Conservation (phyloP, 1,284 basidiomycete species). For the Tremellales sp. region DNA sequence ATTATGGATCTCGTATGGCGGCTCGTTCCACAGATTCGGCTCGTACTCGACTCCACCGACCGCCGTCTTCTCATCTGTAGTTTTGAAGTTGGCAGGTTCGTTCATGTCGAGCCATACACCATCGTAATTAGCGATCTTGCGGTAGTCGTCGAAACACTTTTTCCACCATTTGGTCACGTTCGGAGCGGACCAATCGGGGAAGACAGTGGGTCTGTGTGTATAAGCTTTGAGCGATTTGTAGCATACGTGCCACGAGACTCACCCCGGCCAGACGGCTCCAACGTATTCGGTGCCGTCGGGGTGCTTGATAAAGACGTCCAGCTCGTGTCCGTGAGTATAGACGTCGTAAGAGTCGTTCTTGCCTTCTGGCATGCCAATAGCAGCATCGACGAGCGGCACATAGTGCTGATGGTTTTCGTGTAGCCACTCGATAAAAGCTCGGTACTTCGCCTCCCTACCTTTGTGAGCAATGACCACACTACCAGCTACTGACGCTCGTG, state of each 20-base stretch:
- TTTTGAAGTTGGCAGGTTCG: not conserved
- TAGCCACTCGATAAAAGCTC: constrained; percentile 60
- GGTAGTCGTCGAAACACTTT: constrained; percentile 56
- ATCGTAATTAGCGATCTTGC: constrained; percentile 57
- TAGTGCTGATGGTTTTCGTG: constrained; percentile 55
- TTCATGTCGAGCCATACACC: constrained; percentile 75
- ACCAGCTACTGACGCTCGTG: no score
- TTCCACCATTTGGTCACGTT: constrained; percentile 60
- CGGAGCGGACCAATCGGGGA: constrained; percentile 66
- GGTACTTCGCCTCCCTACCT: constrained; percentile 49
- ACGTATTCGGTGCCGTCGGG: constrained; percentile 59
- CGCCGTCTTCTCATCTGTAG: constrained; percentile 20
- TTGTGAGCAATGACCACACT: constrained; percentile 45
- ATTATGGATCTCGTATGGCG: constrained; percentile 23
- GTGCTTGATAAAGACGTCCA: constrained; percentile 62
- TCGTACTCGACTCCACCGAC: constrained; percentile 29
- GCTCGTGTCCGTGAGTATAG: constrained; percentile 56
- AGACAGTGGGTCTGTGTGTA: constrained; percentile 55
- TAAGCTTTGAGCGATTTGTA: not conserved
- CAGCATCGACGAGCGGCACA: constrained; percentile 43
- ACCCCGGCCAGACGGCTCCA: constrained; percentile 59
- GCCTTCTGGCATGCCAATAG: constrained; percentile 12
- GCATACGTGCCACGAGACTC: constrained; percentile 49
- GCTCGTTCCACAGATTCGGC: constrained; percentile 49
- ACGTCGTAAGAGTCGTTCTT: constrained; percentile 50